Evolutionary conservation across 2,329 filamentous ascomycete genomes (phyloP), one percentile per base, ranked within the genome.

Genomic region (Neodidymelliopsis sp.): DNA sequence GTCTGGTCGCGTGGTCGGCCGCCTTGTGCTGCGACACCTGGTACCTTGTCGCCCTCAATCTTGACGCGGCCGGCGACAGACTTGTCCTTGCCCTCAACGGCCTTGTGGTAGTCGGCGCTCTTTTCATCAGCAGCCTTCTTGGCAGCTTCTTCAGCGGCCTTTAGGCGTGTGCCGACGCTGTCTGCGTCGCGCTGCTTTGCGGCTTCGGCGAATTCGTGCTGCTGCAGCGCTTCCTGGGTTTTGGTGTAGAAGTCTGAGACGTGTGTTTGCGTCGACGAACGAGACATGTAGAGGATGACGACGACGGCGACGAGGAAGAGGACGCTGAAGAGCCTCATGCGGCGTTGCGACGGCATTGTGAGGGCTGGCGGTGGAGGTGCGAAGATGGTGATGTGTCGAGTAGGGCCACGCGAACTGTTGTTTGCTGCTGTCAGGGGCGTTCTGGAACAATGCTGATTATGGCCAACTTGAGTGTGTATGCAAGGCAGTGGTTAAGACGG

Each of bases 271-370:
- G 81, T 79, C 41, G 82, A 75, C 37, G 80, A 80, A n/a, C 81
- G 82, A 15, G 86, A 87, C 69, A 90, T 86, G 77, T 93, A 91
- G 60, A 95, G 77, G 44, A 88, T 76, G 34, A 86, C 79, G 59
- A 93, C 74, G 51, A 93, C 74, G 50, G 83, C 77, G 57, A 85
- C 78, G 59, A 91, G 60, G 46, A 86, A 78, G 47, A 87, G 77
- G 63, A 92, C 77, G 56, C 84, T 76, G 46, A 91, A 76, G 60
- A 88, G 76, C 67, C 86, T 86, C 63, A 90, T 67, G 62, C 90
- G 86, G 57, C 90, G 85, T 61, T 67, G 74, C 27, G 71, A 73
- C 18, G 70, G 70, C 69, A 74, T 73, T 19, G 51, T 58, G 55
- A 20, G 29, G 24, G 52, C 34, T 46, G 33, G 25, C 37, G 34